Evolutionary conservation across 805 yeast species (phyloP).

Genomic region (Schwanniomyces polymorphus): DNA sequence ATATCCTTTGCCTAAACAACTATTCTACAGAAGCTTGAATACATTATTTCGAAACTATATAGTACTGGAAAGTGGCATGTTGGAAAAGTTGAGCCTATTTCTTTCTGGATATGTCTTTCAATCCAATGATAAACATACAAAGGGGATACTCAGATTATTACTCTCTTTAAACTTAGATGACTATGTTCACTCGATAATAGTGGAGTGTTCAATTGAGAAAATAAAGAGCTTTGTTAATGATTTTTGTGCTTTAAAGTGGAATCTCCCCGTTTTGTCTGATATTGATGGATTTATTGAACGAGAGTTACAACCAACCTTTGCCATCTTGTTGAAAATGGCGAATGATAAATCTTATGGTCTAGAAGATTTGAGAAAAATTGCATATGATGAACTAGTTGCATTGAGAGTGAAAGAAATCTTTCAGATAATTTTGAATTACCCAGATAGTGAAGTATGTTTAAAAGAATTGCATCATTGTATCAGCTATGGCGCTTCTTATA

Average conservation of each 20-base stretch:
- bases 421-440: conserved; percentile 55
- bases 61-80: conserved; percentile 7
- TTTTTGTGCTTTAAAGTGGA: conserved; percentile 38
- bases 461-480: conserved; percentile 59
- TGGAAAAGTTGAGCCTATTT: conserved; percentile 4
- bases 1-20: conserved; percentile 13
- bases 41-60: conserved; percentile 23
- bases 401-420: conserved; percentile 60
- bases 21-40: conserved; percentile 28
- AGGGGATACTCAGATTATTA: conserved; percentile 16
- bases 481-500: conserved; percentile 3
- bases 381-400: conserved; percentile 39
- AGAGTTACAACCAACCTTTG: conserved; percentile 39
- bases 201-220: conserved; percentile 35
- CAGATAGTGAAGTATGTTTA: conserved; percentile 52
- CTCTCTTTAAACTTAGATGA: conserved; percentile 18
- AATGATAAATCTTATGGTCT: conserved; percentile 12
- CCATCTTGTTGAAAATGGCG: conserved; percentile 15
- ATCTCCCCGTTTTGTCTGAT: conserved; percentile 27
- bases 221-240: conserved; percentile 30
- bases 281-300: conserved; percentile 38
- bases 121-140: conserved; percentile 3
- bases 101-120: conserved; percentile 5
- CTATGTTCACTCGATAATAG: conserved; percentile 26
- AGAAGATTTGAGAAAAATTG: conserved; percentile 32